Evolutionary conservation across 1,139 yeast species (phyloP), one percentile per base, ranked within the genome.

Genomic region (Suhomyces chickasaworum): DNA sequence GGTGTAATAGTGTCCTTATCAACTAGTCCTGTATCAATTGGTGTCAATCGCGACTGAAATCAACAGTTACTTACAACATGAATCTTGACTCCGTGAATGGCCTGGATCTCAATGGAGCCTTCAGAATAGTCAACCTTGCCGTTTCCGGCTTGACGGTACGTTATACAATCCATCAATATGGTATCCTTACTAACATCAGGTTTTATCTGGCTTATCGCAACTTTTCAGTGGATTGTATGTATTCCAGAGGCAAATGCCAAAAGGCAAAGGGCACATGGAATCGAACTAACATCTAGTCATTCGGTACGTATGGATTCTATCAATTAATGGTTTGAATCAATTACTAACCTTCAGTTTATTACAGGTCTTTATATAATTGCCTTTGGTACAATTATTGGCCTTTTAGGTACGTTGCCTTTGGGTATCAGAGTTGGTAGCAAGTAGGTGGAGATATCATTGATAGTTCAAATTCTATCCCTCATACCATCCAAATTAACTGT

Each of bases 131-230:
- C 59, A 88, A 89, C 59, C 63, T 89, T 47, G 67, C 75, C 1
- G 86, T 86, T 25, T 90, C 89, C 5, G 75, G 74, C 1, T 65
- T 87, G 39, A 54, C 84, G 12, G 84, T 84, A 66, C 47, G 86
- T 84, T 47, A 86, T 68, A 31, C n/a, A 10, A 12, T n/a, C n/a
- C n/a, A n/a, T n/a, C n/a, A n/a, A n/a, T n/a, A n/a, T n/a, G n/a
- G n/a, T n/a, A n/a, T n/a, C n/a, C n/a, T n/a, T 52, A 55, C 67
- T 62, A 64, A 65, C 68, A n/a, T 35, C 44, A 77, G 81, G 73
- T 53, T 51, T 74, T 60, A 71, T 77, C 75, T 27, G 95, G 88
- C 22, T 64, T 78, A 35, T 78, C 83, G 37, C 89, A 80, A 68
- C 70, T 82, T 53, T 78, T 78, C 57, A 73, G 75, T 40, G 81